These are phyloP conservation scores for Aspergillus hiratsukae DNA, from an alignment of 2,329 filamentous ascomycete species.

Conservation along the genomic window DNA sequence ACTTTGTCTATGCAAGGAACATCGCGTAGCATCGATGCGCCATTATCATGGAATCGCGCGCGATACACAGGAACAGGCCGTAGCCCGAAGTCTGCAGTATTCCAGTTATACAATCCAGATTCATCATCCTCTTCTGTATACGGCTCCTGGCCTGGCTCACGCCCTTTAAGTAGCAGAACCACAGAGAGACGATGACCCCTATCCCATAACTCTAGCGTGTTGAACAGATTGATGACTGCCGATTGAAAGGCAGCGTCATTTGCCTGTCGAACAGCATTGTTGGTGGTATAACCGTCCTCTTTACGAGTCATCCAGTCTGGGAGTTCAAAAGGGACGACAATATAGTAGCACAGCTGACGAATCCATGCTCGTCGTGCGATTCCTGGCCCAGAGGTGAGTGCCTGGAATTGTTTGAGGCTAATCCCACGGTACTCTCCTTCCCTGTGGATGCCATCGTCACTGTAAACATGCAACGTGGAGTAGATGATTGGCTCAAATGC, in stretches of 20 bases:
- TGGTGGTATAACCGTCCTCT: slow-evolving; percentile 1
- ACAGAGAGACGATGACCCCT: slow-evolving; percentile 2
- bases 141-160: slow-evolving; percentile 6
- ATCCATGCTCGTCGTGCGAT: slow-evolving; percentile 2
- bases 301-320: slow-evolving; percentile 6
- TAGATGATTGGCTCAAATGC: slow-evolving; percentile 12
- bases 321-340: slow-evolving; percentile 8
- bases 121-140: neutral
- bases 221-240: slow-evolving; percentile 2
- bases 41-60: slow-evolving; percentile 7
- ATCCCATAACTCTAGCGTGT: slow-evolving; percentile 7
- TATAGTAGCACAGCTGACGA: slow-evolving; percentile 5
- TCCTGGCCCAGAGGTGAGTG: slow-evolving; percentile 4
- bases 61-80: slow-evolving; percentile 8
- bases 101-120: neutral
- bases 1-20: too few species aligned
- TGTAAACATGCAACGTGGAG: slow-evolving; percentile 5
- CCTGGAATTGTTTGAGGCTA: slow-evolving; percentile 6
- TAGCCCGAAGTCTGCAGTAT: neutral
- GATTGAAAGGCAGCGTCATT: slow-evolving; percentile 11
- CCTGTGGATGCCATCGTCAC: slow-evolving; percentile 5
- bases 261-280: slow-evolving; percentile 6
- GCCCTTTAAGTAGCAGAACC: slow-evolving; percentile 1
- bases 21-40: neutral
- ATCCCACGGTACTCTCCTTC: neutral